Evolutionary conservation across 768 basidiomycete genomes (phyloP).

Genomic region (Tephrocybe sp.): DNA sequence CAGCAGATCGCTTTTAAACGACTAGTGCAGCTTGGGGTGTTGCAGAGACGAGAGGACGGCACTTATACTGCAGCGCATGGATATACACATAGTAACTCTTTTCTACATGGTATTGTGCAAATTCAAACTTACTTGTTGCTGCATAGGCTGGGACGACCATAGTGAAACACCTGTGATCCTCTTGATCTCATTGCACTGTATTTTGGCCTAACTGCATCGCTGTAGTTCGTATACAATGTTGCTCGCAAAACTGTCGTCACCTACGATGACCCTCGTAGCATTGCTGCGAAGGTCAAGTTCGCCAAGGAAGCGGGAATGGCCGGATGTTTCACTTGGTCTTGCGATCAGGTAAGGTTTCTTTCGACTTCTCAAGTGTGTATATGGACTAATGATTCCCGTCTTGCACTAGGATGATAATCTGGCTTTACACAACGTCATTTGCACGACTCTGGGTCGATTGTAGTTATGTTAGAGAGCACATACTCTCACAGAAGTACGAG

Average conservation of each 20-base stretch:
- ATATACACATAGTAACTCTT: slow-evolving; percentile 44
- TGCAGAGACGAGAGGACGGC: slow-evolving; percentile 38
- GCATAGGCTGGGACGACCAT: slow-evolving; percentile 62
- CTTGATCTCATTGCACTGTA: slow-evolving; percentile 10
- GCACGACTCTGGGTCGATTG: slow-evolving; percentile 19
- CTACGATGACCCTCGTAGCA: slow-evolving; percentile 55
- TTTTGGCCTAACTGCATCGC: not conserved
- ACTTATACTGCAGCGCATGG: slow-evolving; percentile 42
- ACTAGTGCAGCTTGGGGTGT: slow-evolving; percentile 38
- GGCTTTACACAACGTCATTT: slow-evolving; percentile 42
- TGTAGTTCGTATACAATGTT: slow-evolving; percentile 40
- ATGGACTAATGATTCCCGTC: not conserved
- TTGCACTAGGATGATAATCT: slow-evolving; percentile 29
- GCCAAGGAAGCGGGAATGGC: slow-evolving; percentile 49
- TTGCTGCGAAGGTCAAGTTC: slow-evolving; percentile 53
- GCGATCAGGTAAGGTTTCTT: slow-evolving; percentile 42
- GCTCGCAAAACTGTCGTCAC: slow-evolving; percentile 53
- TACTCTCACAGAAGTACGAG: not conserved
- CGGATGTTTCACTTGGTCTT: slow-evolving; percentile 56
- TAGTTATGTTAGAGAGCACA: not conserved
- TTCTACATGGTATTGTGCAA: not conserved
- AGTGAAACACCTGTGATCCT: slow-evolving; percentile 60
- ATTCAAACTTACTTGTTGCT: slow-evolving; percentile 11
- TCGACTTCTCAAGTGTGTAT: not conserved
- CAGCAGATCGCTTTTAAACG: slow-evolving; percentile 52